Conservation (phyloP, 176 grass and related monocot species). For the Metroxylon sagu region DNA sequence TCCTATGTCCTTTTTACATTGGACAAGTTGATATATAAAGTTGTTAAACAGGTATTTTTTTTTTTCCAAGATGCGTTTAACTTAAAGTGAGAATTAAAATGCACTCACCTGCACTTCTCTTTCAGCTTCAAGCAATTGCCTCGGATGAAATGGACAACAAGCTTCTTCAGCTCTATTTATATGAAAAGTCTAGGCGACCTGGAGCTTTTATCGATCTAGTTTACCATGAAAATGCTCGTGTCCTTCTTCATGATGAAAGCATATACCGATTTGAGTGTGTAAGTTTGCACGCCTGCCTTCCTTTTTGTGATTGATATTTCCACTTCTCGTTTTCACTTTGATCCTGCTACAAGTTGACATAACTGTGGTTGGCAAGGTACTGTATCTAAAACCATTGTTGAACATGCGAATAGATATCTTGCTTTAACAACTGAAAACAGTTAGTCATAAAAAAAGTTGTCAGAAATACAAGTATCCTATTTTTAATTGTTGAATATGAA, state of each 20-base stretch:
- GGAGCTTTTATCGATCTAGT: slow-evolving; percentile 39
- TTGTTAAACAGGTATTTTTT: slow-evolving; percentile 47
- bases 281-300: slow-evolving; percentile 17
- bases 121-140: slow-evolving; percentile 62
- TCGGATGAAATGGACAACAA: slow-evolving; percentile 57
- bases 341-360: too few species aligned
- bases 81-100: too few species aligned
- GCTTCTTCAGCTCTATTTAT: slow-evolving; percentile 50
- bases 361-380: too few species aligned
- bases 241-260: slow-evolving; percentile 44
- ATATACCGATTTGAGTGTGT: slow-evolving; percentile 59
- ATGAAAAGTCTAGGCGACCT: slow-evolving; percentile 50
- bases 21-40: slow-evolving; percentile 70
- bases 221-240: slow-evolving; percentile 68
- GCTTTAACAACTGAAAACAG: too few species aligned
- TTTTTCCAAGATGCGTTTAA: not conserved
- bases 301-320: not conserved
- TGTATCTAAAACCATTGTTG: too few species aligned
- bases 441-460: too few species aligned
- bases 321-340: too few species aligned
- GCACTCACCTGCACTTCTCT: not conserved
- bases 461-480: too few species aligned
- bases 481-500: too few species aligned
- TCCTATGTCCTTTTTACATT: slow-evolving; percentile 66
- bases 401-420: too few species aligned